Percentiles rank a stretch among this genome's conserved stretches.
These are phyloP conservation scores for Entomortierella parvispora DNA, from an alignment of 192 early-diverging fungal genomes.

Conservation along the genomic window DNA sequence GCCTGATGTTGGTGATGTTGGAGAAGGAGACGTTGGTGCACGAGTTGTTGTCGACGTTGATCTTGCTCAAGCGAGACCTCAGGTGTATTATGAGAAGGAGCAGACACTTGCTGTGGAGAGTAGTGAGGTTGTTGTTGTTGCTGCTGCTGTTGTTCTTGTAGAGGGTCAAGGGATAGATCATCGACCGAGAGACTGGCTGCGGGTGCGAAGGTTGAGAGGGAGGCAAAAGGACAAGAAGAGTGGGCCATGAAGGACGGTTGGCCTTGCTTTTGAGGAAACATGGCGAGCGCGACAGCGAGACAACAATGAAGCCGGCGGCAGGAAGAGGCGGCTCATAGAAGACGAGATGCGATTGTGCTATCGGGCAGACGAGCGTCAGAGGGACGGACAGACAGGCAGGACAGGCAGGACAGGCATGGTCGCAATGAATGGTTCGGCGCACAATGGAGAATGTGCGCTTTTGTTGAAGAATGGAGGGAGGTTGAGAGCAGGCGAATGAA, in stretches of 20 bases:
- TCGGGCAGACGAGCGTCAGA: too few species aligned
- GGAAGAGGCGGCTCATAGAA: neutral
- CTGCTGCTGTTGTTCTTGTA: constrained; percentile 7
- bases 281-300: constrained; percentile 2
- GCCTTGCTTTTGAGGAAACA: constrained; percentile 26
- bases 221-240: constrained; percentile 10
- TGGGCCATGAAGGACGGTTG: constrained; percentile 1
- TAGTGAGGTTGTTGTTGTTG: constrained; percentile 10
- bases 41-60: too few species aligned
- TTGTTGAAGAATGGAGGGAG: neutral
- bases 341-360: neutral
- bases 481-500: neutral
- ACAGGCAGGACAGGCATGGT: too few species aligned
- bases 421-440: neutral
- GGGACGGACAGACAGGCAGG: too few species aligned
- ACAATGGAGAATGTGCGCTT: neutral
- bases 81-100: constrained; percentile 18
- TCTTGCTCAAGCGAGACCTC: constrained; percentile 19
- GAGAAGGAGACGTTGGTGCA: constrained; percentile 2
- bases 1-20: too few species aligned
- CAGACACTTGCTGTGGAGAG: constrained; percentile 28
- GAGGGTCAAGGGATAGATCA: neutral
- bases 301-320: neutral
- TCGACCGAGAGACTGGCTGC: neutral
- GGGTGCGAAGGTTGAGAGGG: neutral